phyloP scores from a whole-genome alignment of 345 rosid genomes.

The Pelargonium nanum region DNA sequence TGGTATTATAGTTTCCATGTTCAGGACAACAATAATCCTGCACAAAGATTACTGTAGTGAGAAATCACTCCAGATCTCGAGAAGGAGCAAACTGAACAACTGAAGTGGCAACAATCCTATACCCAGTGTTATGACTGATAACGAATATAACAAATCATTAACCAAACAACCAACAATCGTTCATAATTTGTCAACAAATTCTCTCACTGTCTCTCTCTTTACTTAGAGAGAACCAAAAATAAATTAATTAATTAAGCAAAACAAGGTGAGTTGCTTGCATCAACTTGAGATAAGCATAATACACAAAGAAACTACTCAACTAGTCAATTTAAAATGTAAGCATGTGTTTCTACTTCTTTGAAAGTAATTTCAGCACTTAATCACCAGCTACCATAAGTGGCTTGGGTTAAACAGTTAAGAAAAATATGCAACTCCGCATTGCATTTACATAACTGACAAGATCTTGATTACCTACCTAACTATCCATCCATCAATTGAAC shows the following conservation, averaged over 20 bases:
- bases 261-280: background rate
- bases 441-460: background rate
- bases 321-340: background rate
- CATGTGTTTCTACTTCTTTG: background rate
- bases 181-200: background rate
- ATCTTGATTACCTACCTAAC: background rate
- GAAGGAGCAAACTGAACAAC: conserved; percentile 5
- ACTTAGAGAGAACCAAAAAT: background rate
- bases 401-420: background rate
- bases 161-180: background rate
- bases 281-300: background rate
- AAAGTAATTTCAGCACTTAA: background rate
- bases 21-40: conserved; percentile 80
- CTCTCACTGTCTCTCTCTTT: background rate
- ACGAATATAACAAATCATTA: background rate
- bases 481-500: background rate
- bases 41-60: conserved; percentile 4
- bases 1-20: conserved; percentile 65
- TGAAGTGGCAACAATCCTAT: conserved; percentile 7
- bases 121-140: conserved; percentile 3
- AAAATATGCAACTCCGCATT: too few species aligned
- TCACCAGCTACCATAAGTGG: background rate
- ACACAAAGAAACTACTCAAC: background rate
- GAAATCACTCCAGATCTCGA: conserved; percentile 6
- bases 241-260: background rate